Evolutionary conservation across 768 basidiomycete species (phyloP).

Genomic region (Tephrocybe sp.): DNA sequence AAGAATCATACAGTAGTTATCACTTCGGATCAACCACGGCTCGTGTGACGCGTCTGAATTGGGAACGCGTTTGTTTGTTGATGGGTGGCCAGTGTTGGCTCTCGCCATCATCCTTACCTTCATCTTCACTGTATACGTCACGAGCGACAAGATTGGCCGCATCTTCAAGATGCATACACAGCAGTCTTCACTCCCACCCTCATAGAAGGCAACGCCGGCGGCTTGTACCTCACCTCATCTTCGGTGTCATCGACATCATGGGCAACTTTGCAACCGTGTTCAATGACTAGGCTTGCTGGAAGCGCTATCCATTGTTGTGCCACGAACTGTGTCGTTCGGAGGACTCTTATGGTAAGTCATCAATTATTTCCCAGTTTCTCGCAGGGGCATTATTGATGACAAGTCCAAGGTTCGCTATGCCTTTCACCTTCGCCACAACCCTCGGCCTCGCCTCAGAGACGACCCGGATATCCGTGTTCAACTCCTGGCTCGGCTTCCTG

Average conservation of each 20-base stretch:
- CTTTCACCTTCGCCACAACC: constrained; percentile 83
- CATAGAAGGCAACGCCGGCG: constrained; percentile 79
- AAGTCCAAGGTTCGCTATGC: constrained; percentile 70
- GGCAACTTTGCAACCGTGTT: constrained; percentile 73
- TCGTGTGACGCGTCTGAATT: no score
- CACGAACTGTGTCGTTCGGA: constrained; percentile 83
- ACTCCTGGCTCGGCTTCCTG: constrained; percentile 75
- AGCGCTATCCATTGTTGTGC: constrained; percentile 88
- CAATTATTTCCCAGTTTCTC: neutral
- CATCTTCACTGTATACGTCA: constrained; percentile 80
- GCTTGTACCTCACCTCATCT: constrained; percentile 85
- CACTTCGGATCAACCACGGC: no score
- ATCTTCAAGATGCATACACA: constrained; percentile 70
- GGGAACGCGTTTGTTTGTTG: no score
- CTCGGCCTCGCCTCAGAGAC: constrained; percentile 78
- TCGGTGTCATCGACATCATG: constrained; percentile 85
- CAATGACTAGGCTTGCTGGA: constrained; percentile 83
- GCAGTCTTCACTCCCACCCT: constrained; percentile 54
- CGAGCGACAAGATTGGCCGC: constrained; percentile 77
- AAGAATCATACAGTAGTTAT: no score
- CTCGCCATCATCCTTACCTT: constrained; percentile 79
- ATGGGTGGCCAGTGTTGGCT: no score
- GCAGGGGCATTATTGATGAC: neutral
- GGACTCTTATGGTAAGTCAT: constrained; percentile 75
- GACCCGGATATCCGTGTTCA: constrained; percentile 53